Evolutionary conservation across 257 asterid species (phyloP).

Genomic region (Solanum chiquidenum): DNA sequence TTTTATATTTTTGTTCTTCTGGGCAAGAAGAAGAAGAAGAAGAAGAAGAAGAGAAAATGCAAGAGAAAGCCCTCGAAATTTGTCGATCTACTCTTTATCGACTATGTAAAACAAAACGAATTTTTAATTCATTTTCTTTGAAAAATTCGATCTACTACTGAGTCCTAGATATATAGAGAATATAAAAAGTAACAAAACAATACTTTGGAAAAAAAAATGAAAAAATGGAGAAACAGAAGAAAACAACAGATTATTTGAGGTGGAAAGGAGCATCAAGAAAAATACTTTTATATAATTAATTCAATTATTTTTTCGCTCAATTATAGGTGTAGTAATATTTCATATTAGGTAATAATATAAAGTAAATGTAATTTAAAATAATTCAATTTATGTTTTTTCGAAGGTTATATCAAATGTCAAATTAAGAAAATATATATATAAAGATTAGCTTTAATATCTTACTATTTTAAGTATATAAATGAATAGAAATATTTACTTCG

Average conservation of each 20-base stretch:
- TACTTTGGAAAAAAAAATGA: neutral
- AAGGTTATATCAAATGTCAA: neutral
- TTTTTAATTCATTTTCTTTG: neutral
- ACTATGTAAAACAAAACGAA: neutral
- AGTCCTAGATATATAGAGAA: neutral
- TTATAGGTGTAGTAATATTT: neutral
- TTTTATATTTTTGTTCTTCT: neutral
- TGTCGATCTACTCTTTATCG: conserved; percentile 19
- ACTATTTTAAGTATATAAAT: neutral
- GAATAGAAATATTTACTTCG: neutral
- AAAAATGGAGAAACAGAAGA: neutral
- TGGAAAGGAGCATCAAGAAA: neutral
- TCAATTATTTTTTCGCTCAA: neutral
- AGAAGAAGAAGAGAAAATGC: neutral
- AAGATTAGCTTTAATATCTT: neutral
- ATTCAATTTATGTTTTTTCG: neutral
- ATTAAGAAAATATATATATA: neutral
- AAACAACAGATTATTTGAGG: neutral
- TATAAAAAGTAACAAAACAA: neutral
- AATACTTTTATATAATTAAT: neutral
- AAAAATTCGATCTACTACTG: neutral
- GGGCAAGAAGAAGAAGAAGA: neutral
- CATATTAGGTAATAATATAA: neutral
- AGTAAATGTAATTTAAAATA: neutral
- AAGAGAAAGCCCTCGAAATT: conserved; percentile 1